Base-by-base conservation (phyloP, 169 alveolate species). In the Plasmodium knowlesi region DNA sequence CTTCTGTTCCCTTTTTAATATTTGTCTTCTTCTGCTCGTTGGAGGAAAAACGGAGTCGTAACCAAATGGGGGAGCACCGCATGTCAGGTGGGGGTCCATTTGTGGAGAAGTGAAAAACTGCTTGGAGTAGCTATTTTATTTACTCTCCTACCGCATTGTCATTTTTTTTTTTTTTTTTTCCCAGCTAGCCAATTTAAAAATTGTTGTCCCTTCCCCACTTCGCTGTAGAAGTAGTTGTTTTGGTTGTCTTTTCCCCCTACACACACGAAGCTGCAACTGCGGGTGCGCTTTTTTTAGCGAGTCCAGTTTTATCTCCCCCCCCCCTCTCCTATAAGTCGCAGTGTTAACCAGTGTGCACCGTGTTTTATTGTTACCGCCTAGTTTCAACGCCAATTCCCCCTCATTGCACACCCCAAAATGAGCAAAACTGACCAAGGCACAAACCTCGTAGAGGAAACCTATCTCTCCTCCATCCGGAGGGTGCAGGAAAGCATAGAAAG, bases 381-480 rank as follows among this genome's bases (percentile, higher is more conserved):
- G 25, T 50, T 3, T 50, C 22, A 50, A 12, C 22, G 61, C 22
- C 61, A 50, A 50, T 50, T 14, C 25, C 61, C 22, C 61, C 61
- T 50, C 14, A 14, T 50, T 14, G 22, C 61, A n/a, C 30, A 4
- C 14, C 30, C 37, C 50, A 30, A 86, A 57, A 86, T 86, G 93
- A 57, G 88, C 16, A 74, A 86, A n/a, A 34, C 61, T 5, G 14
- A 53, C 74, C 83, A 84, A 1, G 71, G 76, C 6, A 82, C 53
- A 43, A 50, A 70, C 67, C 28, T 46, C 39, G 46, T 86, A 16
- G 71, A 76, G 41, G 67, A 53, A 22, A 76, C 46, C 14, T 86
- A 86, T 25, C 86, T 74, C 50, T 73, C 93, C 16, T 86, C 86
- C 37, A 22, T 86, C 70, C 53, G 70, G 32, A 86, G 80, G 67